Conservation (phyloP, 1,139 yeast genomes). For the Hyphopichia fennica region DNA sequence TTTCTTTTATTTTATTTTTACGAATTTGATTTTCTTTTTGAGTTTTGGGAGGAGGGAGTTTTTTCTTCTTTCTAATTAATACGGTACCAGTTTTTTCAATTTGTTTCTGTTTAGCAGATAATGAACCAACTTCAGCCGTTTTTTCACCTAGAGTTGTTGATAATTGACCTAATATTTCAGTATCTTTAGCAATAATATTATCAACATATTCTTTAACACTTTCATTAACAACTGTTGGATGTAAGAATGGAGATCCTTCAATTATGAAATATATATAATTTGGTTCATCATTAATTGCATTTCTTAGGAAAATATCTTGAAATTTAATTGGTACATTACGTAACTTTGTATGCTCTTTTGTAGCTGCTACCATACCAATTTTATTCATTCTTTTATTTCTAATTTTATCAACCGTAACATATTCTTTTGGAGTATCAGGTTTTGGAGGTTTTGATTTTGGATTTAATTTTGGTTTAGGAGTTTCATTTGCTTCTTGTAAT, state of each 20-base stretch:
- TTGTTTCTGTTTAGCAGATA: background rate
- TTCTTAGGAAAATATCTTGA: constrained; percentile 2
- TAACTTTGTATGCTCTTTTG: constrained; percentile 2
- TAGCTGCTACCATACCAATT: constrained; percentile 2
- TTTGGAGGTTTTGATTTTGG: background rate
- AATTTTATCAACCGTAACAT: constrained; percentile 2
- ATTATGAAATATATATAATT: constrained; percentile 2
- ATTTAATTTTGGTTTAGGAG: background rate
- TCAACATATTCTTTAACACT: constrained; percentile 1
- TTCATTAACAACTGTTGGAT: constrained; percentile 1
- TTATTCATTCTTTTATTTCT: background rate
- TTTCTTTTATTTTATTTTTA: constrained; percentile 1
- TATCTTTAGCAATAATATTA: background rate
- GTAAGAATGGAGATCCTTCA: background rate
- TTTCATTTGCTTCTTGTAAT: background rate
- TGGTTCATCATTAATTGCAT: constrained; percentile 3
- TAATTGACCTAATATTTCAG: background rate
- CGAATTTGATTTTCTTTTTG: constrained; percentile 1
- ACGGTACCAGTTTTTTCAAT: constrained; percentile 3
- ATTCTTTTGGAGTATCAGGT: background rate
- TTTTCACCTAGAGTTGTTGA: background rate
- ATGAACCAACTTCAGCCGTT: background rate
- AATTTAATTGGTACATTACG: background rate
- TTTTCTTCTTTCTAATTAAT: constrained; percentile 2
- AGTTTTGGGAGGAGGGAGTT: background rate